Base-by-base conservation (phyloP, 169 alveolate genomes). In the Plasmodium adleri region DNA sequence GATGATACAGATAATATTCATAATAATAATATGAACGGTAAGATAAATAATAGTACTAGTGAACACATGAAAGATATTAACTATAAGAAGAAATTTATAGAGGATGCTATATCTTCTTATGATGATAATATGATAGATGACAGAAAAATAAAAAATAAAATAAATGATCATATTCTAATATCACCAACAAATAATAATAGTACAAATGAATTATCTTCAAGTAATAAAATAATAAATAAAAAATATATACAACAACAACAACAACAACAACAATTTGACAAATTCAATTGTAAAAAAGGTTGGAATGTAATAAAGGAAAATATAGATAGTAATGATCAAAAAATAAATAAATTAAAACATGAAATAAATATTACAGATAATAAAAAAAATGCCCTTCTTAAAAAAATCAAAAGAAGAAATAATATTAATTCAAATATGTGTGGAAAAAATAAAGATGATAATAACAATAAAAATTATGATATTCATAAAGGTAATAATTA, bases 41-140 rank as follows among this genome's bases (percentile, higher is more conserved):
- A 5, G 47, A 39, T 39, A 39, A 39, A 39, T 39, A 7, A 5
- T 9, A 39, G 10, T 1, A 39, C 47, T 39, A 39, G 1, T 39
- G 47, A 39, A 39, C 47, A 39, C 47, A 39, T 39, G 47, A 39
- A 39, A 0, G 63, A 59, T 52, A 45, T 50, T 2, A 64, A 78
- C 28, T 78, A 49, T 13, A 78, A 78, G 54, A 78, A 78, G 10
- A 66, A 58, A 20, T 78, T 64, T 39, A 78, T 78, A 22, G 89
- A 78, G 54, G 47, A 32, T 3, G 28, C 47, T 50, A 52, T 78
- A 26, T 78, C 74, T 6, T 15, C 89, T 13, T 78, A 78, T 66
- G 76, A 63, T 24, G 76, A 78, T 64, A 39, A 7, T 52, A 63
- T 66, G 1, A 13, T 63, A 1, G 20, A 8, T 28, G 47, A 60